Conservation (phyloP, 78 protist species). For the Dictyostelium citrinum region DNA sequence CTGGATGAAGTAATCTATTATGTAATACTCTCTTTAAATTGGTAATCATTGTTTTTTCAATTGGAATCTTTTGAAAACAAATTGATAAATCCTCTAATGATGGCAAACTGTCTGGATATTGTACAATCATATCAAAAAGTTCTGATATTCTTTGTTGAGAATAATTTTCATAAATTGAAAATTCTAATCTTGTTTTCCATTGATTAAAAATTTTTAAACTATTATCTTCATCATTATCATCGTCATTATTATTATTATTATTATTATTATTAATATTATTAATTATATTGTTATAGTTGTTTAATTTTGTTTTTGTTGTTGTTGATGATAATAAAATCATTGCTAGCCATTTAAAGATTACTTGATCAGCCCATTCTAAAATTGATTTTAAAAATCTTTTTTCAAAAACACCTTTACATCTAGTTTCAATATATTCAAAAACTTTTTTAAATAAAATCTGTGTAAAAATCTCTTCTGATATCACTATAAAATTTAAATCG, state of each 20-base stretch:
- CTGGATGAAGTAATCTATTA: constrained; percentile 84
- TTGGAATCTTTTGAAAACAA: constrained; percentile 26
- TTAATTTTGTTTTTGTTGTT: background rate
- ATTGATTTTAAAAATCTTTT: constrained; percentile 2
- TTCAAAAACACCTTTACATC: constrained; percentile 43
- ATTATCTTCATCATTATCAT: background rate
- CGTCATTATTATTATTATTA: background rate
- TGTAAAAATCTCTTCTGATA: constrained; percentile 49
- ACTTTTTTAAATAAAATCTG: constrained; percentile 29
- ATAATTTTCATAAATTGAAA: constrained; percentile 63
- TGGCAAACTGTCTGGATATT: constrained; percentile 80
- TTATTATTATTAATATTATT: background rate
- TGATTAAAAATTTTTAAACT: constrained; percentile 14
- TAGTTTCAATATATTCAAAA: constrained; percentile 39
- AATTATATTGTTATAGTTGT: background rate
- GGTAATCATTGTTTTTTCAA: constrained; percentile 12
- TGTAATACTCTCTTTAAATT: constrained; percentile 6
- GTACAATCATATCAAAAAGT: constrained; percentile 89
- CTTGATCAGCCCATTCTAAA: constrained; percentile 19
- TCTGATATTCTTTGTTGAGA: constrained; percentile 80
- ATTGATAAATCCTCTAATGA: constrained; percentile 76
- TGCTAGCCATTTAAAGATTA: constrained; percentile 54
- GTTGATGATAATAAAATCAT: constrained; percentile 36
- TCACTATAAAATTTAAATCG: constrained; percentile 17
- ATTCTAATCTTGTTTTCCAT: constrained; percentile 64